Percentiles rank a stretch among this genome's conserved stretches.
phyloP scores from a whole-genome alignment of 805 yeast species.

The Kuraishia ogatae region DNA sequence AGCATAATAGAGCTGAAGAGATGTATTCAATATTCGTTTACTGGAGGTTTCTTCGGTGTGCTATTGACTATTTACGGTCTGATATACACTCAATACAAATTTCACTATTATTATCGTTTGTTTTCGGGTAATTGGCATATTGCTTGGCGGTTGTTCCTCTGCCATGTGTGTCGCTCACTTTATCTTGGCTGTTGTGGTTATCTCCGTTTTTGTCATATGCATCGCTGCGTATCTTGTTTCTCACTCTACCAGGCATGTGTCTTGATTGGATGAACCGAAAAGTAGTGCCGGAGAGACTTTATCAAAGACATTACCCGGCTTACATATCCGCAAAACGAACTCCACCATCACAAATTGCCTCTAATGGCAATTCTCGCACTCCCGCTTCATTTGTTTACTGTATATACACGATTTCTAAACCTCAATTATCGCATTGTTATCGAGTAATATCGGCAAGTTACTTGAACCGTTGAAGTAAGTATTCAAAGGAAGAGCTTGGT shows the following conservation, averaged over 20 bases:
- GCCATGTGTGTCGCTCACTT: background rate
- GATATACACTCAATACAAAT: background rate
- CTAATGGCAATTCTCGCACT: background rate
- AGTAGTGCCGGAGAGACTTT: background rate
- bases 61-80: background rate
- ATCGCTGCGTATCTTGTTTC: background rate
- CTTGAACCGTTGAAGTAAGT: background rate
- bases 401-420: background rate
- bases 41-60: background rate
- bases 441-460: background rate
- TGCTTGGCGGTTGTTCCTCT: too few relatives aligned
- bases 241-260: background rate
- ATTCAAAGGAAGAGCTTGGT: background rate
- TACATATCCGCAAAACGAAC: background rate
- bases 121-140: too few relatives aligned
- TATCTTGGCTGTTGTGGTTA: background rate
- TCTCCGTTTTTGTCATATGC: background rate
- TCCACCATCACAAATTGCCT: background rate
- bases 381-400: background rate
- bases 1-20: background rate
- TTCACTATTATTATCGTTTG: too few relatives aligned
- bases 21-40: background rate
- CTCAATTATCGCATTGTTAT: background rate
- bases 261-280: background rate
- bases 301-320: background rate